phyloP scores from a whole-genome alignment of 1,139 yeast species.

The Yamadazyma dendronema region DNA sequence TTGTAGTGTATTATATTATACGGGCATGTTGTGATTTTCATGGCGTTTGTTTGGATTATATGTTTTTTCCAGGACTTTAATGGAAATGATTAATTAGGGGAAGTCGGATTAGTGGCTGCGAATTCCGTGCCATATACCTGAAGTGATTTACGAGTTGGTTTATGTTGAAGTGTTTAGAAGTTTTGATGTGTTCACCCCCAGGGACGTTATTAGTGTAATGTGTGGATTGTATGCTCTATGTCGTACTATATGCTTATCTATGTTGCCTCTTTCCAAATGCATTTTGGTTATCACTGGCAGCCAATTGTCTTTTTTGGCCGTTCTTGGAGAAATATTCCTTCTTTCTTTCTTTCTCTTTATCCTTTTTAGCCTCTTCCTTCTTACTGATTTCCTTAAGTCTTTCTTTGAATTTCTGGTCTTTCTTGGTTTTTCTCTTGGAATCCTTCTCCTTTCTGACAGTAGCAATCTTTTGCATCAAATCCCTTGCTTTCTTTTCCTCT shows the following conservation, averaged over 20 bases:
- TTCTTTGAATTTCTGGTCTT: slow-evolving; percentile 72
- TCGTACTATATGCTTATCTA: slow-evolving; percentile 6
- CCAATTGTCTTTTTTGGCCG: slow-evolving; percentile 63
- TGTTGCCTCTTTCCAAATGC: slow-evolving; percentile 32
- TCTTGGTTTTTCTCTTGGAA: slow-evolving; percentile 70
- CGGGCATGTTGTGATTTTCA: too few species aligned
- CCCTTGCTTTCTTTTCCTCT: slow-evolving; percentile 91
- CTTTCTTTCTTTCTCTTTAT: slow-evolving; percentile 80
- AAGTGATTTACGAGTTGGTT: too few species aligned
- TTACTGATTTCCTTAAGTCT: slow-evolving; percentile 74
- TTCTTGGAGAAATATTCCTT: slow-evolving; percentile 79
- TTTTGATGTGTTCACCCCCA: too few species aligned
- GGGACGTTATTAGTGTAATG: too few species aligned
- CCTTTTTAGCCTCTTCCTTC: slow-evolving; percentile 65
- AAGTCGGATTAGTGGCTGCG: too few species aligned
- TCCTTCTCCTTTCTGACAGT: slow-evolving; percentile 87
- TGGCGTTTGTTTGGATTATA: too few species aligned
- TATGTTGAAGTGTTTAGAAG: too few species aligned
- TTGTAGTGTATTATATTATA: too few species aligned
- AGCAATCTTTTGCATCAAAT: slow-evolving; percentile 81
- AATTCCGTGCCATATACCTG: too few species aligned
- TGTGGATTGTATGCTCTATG: background rate
- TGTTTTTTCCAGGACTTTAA: too few species aligned
- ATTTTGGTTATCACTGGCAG: slow-evolving; percentile 34
- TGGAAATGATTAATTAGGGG: too few species aligned